These are phyloP conservation scores for Phytopythium helicoides DNA, from an alignment of 352 stramenopile species.

Conservation along the genomic window DNA sequence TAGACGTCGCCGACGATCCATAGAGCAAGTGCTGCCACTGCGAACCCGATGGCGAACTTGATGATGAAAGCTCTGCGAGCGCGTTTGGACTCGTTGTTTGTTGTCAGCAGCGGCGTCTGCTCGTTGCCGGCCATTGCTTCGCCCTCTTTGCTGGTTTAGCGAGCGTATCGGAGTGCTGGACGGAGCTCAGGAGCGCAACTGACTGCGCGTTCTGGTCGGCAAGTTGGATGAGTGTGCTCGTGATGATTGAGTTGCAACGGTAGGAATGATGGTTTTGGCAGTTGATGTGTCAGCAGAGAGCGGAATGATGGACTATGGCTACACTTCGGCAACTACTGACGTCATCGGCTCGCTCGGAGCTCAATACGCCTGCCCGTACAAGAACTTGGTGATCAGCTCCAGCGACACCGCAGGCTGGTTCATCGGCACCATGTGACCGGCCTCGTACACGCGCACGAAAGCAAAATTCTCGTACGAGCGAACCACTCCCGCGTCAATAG, in stretches of 20 bases:
- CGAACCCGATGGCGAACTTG: slow-evolving; percentile 14
- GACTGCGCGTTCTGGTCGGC: no score
- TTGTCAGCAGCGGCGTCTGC: slow-evolving; percentile 18
- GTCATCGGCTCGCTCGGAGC: no score
- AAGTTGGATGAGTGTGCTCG: no score
- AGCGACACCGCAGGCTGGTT: slow-evolving; percentile 42
- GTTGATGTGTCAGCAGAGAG: no score
- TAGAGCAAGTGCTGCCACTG: slow-evolving; percentile 15
- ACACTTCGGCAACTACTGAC: slow-evolving; percentile 10
- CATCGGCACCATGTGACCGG: slow-evolving; percentile 51
- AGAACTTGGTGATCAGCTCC: slow-evolving; percentile 63
- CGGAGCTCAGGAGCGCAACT: no score
- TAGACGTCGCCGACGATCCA: slow-evolving; percentile 13
- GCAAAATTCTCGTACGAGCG: slow-evolving; percentile 24
- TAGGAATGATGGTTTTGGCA: no score
- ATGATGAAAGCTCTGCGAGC: slow-evolving; percentile 11
- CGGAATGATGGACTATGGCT: slow-evolving; percentile 1
- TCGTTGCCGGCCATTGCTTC: slow-evolving; percentile 12
- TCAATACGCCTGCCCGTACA: slow-evolving; percentile 17
- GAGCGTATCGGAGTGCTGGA: not conserved
- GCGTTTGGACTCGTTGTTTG: not conserved
- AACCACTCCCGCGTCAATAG: slow-evolving; percentile 6
- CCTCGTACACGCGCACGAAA: slow-evolving; percentile 52
- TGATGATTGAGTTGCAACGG: no score
- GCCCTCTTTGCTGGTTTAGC: not conserved